These are phyloP conservation scores for Thelonectria olida DNA, from an alignment of 2,329 filamentous ascomycete species.

Conservation along the genomic window DNA sequence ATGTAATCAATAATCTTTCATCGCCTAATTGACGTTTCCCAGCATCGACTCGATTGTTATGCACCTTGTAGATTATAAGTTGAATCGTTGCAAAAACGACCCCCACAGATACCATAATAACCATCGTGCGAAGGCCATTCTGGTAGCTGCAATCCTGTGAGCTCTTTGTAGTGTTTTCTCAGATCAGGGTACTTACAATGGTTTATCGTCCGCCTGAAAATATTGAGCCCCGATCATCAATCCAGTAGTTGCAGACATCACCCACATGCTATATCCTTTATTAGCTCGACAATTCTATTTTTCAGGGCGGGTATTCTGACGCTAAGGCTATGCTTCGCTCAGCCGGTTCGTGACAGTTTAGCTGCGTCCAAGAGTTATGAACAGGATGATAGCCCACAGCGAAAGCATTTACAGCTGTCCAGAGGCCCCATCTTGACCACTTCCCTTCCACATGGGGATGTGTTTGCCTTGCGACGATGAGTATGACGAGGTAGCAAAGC, in stretches of 20 bases:
- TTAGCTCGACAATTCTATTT: conserved; percentile 2
- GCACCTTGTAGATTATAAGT: conserved; percentile 47
- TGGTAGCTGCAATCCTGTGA: conserved; percentile 47
- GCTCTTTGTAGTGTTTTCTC: neutral
- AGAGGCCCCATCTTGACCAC: conserved; percentile 60
- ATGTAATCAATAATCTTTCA: neutral
- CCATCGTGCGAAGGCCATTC: conserved; percentile 55
- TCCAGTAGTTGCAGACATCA: conserved; percentile 61
- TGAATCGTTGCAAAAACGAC: conserved; percentile 52
- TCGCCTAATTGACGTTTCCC: neutral
- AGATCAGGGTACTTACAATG: conserved; percentile 45
- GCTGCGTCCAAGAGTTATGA: conserved; percentile 62
- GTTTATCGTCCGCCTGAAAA: conserved; percentile 53
- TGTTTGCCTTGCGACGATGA: conserved; percentile 11
- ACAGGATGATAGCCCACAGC: conserved; percentile 63
- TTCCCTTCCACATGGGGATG: conserved; percentile 52
- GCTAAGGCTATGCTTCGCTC: conserved; percentile 53
- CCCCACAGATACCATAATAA: conserved; percentile 53
- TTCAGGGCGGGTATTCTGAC: conserved; percentile 38
- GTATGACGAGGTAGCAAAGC: neutral
- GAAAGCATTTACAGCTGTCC: conserved; percentile 60
- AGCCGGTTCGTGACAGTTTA: conserved; percentile 55
- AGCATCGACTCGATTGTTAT: conserved; percentile 42
- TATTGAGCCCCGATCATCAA: conserved; percentile 62
- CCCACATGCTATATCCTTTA: conserved; percentile 46